Evolutionary conservation across 495 filamentous ascomycete genomes (phyloP), one percentile per base, ranked within the genome.

Genomic region (Achaetomiella virescens): DNA sequence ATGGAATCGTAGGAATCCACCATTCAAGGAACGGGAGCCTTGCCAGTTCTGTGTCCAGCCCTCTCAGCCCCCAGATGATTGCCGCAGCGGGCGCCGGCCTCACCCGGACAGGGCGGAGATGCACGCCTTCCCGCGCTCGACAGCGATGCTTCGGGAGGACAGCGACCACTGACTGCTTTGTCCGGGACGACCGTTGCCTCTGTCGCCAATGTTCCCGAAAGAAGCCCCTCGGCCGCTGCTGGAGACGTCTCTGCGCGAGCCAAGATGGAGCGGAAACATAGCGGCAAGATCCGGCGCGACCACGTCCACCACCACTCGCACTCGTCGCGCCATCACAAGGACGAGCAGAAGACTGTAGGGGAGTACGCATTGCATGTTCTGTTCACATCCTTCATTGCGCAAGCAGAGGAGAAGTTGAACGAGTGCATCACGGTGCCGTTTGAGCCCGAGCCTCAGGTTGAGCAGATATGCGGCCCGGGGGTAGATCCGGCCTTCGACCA

Each of bases 321-420:
- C 65, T 95, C 91, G 27, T 88, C 87, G 38, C 81, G 84, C 54
- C 84, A 84, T 58, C 80, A 85, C 64, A 76, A 79, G 63, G 79
- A 83, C 31, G 88, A 95, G 62, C 78, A 82, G 56, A 96, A 91
- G 72, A 96, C 90, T 0, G 90, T 95, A 47, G 92, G 90, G 44
- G 93, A 98, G 76, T 97, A 96, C 79, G 91, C 95, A 22, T 75
- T 97, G 52, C 92, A 97, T 72, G 92, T 96, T 63, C 75, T 98
- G 31, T 96, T 98, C 72, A 96, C 91, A 59, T 89, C 91, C 48
- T 87, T 88, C 61, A 84, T 86, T 61, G 86, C 85, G 3, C 87
- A 92, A 71, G 92, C 95, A 20, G 95, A 97, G 69, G 86, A 89
- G 61, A 97, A 97, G 67, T 88, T 97, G 50, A 88, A 88, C 58